Evolutionary conservation across 352 stramenopile species (phyloP).

Genomic region (Sclerospora graminicola): DNA sequence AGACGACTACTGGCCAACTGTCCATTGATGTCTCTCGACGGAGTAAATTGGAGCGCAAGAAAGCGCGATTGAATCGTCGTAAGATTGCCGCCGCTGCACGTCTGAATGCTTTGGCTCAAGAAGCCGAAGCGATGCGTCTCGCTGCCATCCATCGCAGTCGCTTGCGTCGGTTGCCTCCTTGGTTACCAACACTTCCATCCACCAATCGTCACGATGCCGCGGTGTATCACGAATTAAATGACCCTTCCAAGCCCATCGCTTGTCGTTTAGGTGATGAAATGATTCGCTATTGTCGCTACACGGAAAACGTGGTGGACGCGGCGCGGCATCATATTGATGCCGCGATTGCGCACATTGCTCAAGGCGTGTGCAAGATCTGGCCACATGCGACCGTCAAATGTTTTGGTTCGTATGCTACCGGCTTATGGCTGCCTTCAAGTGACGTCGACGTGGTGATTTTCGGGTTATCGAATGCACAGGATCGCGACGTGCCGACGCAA

Average conservation of each 20-base stretch:
- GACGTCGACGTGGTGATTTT: slow-evolving; percentile 87
- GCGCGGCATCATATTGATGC: slow-evolving; percentile 53
- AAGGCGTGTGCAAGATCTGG: slow-evolving; percentile 60
- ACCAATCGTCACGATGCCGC: slow-evolving; percentile 9
- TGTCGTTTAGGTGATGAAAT: slow-evolving; percentile 49
- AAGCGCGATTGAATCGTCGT: slow-evolving; percentile 27
- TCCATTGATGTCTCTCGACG: slow-evolving; percentile 3
- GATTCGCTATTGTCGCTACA: slow-evolving; percentile 52
- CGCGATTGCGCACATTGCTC: slow-evolving; percentile 57
- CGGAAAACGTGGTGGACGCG: slow-evolving; percentile 38
- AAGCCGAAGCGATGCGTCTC: slow-evolving; percentile 17
- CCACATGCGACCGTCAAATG: slow-evolving; percentile 57
- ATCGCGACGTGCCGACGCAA: slow-evolving; percentile 28
- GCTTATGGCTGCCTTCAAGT: slow-evolving; percentile 80
- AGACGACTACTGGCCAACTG: too few relatives aligned
- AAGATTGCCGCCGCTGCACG: slow-evolving; percentile 21
- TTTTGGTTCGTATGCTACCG: slow-evolving; percentile 81
- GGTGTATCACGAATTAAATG: slow-evolving; percentile 17
- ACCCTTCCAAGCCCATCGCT: slow-evolving; percentile 4
- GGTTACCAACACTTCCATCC: slow-evolving; percentile 17
- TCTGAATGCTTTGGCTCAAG: slow-evolving; percentile 14
- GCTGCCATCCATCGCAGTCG: slow-evolving; percentile 19
- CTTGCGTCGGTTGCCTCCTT: slow-evolving; percentile 20
- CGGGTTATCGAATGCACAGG: slow-evolving; percentile 30
- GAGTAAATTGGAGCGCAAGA: slow-evolving; percentile 37